Base-by-base conservation (phyloP, 768 basidiomycete species). In the Xerocomellus chrysenteron region DNA sequence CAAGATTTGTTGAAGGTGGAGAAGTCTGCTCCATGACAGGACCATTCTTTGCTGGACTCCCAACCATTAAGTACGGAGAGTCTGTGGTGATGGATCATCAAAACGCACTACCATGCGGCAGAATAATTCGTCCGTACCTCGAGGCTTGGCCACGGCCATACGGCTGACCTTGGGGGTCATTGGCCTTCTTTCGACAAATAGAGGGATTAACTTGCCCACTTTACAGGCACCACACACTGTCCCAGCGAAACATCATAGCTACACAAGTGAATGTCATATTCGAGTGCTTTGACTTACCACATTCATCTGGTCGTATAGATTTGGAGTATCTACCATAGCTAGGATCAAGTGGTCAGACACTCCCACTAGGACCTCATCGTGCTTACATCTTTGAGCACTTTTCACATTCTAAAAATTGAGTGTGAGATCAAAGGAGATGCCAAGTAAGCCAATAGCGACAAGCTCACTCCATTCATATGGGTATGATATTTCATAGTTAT, bases 291-390 rank as follows among this genome's bases (percentile, higher is more conserved):
- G 26, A 76, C 84, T 58, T 59, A 87, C 88, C 76, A 52, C 82
- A 83, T 75, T 85, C 80, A 33, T 84, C 80, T 14, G 85, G 79
- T 14, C 78, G 75, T 60, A 90, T 90, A 19, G 88, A 90, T 57
- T 86, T 90, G 65, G 82, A 86, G 63, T 84, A 83, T 33, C 88
- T 81, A 16, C 88, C 88, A 63, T 90, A 90, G 50, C 88, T 90
- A 59, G 19, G 30, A 37, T 39, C 11, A 42, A 28, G 26, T 37
- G 19, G 42, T 65, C 47, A 59, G 54, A 56, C 26, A 53, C 35
- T 52, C 40, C 13, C 11, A 14, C 45, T 21, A 52, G 3, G 39
- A 19, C 13, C 4, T 19, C 40, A 32, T 36, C 16, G 5, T 12
- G 55, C 81, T 59, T 63, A 89, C 87, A 82, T 78, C 60, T 87